Evolutionary conservation across 2,329 filamentous ascomycete genomes (phyloP), one percentile per base, ranked within the genome.

Genomic region (Trichoderma gracile): DNA sequence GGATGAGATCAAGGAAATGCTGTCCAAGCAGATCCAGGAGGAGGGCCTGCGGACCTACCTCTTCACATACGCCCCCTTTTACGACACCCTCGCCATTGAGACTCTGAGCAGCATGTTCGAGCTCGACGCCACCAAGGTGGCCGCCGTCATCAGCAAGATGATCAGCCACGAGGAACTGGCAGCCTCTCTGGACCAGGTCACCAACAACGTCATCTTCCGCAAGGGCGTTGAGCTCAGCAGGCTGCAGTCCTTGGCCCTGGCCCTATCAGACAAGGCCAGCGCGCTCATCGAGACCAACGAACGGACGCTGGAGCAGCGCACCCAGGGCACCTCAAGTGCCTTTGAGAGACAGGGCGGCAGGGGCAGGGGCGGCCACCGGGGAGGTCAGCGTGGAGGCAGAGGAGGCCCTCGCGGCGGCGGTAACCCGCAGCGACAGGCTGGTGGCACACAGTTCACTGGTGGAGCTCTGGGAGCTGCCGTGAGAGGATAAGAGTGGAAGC

Each of bases 41-140:
- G 95, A 99, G 82, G 95, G 96, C 72, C 88, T 99, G 61, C 89
- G 95, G 72, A 99, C 95, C 62, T 99, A 98, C 78, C 92, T 99
- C 72, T 99, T 99, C 86, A 99, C 95, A 63, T 99, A 99, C 79
- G 95, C 96, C 43, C 95, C 95, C 61, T 99, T 96, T 85, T 99
- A 99, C 83, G 95, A 99, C 81, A 98, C 95, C 23, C 87, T 99
- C 66, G 89, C 93, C 66, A 85, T 97, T 71, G 84, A 86, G 70
- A 96, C 93, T 25, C 85, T 99, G 67, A 89, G 92, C 68, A 83
- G 82, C 70, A 99, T 99, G 95, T 99, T 99, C 78, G 95, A 99
- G 80, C 89, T 99, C 25, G 86, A 93, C 64, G 82, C 89, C 71
- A 87, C 89, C 80, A 98, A 98, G 85, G 93, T 97, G 58, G 84